Evolutionary conservation across 1,284 basidiomycete species (phyloP), one percentile per base, ranked within the genome.

Genomic region (Austroboletus sp.): DNA sequence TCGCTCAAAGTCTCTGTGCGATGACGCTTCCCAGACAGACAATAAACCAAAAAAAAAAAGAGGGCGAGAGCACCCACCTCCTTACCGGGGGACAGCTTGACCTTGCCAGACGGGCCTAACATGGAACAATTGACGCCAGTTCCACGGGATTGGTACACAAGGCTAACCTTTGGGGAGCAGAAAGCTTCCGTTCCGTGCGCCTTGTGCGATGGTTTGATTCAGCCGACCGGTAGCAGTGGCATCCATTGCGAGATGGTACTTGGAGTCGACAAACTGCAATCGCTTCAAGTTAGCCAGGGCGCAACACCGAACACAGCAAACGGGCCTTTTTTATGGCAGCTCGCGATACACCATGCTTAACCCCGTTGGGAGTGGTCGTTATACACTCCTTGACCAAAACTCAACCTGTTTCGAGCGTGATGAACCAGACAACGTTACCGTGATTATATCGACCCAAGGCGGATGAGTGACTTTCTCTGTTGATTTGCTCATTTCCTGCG

Each of bases 291-390:
- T 39, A 40, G 45, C 31, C 10, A 16, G 16, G 7, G 3, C 12
- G 2, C 11, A 7, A 17, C 10, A 8, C 11, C 3, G 27, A 21
- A 17, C 6, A 32, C 33, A 35, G 31, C 6, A 29, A 36, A 9
- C 21, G 5, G 34, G 73, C 76, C 80, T 89, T 91, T 76, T 91
- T 91, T 66, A 91, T 84, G 34, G 78, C 77, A 36, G 72, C 72
- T 48, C 89, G 78, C 8, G 25, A 25, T 3, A 25, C 25, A 10
- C 25, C 25, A 25, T 25, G 25, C 25, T 8, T 25, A 25, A 32
- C 86, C 89, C 85, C 85, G 42, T 79, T 78, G 50, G 78, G 78
- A 63, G 84, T 73, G 26, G 70, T 72, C 45, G 69, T 58, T 66
- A 91, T 84, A 58, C 82, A 84, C 69, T 88, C 85, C 31, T n/a